These are phyloP conservation scores for Umbelopsis sp. DNA, from an alignment of 192 early-diverging fungal genomes.

Conservation along the genomic window DNA sequence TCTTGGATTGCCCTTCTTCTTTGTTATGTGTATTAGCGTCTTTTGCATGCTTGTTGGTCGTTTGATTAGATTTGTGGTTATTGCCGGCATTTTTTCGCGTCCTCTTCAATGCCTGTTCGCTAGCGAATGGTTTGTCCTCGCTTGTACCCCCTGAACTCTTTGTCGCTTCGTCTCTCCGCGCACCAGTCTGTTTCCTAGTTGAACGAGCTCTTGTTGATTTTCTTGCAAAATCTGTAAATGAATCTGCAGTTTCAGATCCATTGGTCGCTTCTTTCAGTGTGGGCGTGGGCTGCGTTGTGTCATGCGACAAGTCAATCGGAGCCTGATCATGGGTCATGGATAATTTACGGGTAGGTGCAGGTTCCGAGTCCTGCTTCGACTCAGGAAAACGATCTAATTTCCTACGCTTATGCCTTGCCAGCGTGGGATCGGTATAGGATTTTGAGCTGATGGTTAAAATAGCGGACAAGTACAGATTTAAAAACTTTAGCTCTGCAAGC, in stretches of 20 bases:
- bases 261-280: too few species aligned
- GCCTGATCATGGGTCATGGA: slow-evolving; percentile 12
- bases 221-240: too few species aligned
- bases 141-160: background rate
- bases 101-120: background rate
- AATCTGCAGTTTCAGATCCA: too few species aligned
- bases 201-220: too few species aligned
- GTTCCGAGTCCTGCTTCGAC: background rate
- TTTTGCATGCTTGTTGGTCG: background rate
- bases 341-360: background rate
- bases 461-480: background rate
- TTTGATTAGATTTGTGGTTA: background rate
- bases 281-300: too few species aligned
- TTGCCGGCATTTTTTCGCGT: slow-evolving; percentile 6
- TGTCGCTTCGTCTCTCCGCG: background rate
- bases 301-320: background rate
- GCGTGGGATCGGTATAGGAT: slow-evolving; percentile 12
- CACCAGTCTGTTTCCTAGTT: background rate
- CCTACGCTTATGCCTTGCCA: slow-evolving; percentile 21
- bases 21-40: background rate
- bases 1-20: background rate
- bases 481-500: background rate
- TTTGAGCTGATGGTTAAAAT: slow-evolving; percentile 19
- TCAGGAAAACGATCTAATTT: slow-evolving; percentile 22
- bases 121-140: background rate